Base-by-base conservation (phyloP, 2,329 filamentous ascomycete species). In the Talaromyces sp. region DNA sequence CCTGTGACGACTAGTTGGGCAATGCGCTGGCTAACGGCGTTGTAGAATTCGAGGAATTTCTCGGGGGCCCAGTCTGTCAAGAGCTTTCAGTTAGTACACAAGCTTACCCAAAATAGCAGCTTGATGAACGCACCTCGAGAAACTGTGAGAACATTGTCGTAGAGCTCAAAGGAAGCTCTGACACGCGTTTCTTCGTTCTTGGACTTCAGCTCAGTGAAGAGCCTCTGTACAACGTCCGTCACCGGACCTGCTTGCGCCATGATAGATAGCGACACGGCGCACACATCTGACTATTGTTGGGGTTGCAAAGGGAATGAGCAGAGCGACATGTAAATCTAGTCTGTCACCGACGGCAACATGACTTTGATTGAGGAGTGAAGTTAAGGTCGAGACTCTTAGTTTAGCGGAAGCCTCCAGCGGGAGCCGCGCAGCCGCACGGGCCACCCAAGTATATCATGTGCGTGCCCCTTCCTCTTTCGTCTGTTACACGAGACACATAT, bases 1-100 rank as follows among this genome's bases (percentile, higher is more conserved):
- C 93, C 91, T 76, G 94, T 92, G 57, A 92, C 88, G 67, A 96
- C 92, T 69, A 98, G 84, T 69, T 85, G 82, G 63, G 87, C 87
- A 71, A 92, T 89, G 65, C 86, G 85, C 70, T 83, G 80, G 73
- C 87, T 89, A 68, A 91, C 85, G 64, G 86, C 82, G 73, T 86
- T 87, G 75, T 90, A 90, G 76, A 88, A 89, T 69, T 86, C 84
- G 66, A 84, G 79, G 79, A 98, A 98, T 68, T 90, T 88, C 74
- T 95, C 92, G 62, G 90, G 85, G 27, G 87, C 86, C 74, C 95
- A 86, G 79, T 98, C 95, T 89, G 72, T 16, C 60, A 19, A 39
- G 35, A 50, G 41, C 39, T 43, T 19, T 1, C n/a, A 31, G 43
- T n/a, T 9, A 41, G 49, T 43, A 16, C 49, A 27, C 24, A 27